phyloP scores from a whole-genome alignment of 805 yeast species.

The Candida multigemmis region DNA sequence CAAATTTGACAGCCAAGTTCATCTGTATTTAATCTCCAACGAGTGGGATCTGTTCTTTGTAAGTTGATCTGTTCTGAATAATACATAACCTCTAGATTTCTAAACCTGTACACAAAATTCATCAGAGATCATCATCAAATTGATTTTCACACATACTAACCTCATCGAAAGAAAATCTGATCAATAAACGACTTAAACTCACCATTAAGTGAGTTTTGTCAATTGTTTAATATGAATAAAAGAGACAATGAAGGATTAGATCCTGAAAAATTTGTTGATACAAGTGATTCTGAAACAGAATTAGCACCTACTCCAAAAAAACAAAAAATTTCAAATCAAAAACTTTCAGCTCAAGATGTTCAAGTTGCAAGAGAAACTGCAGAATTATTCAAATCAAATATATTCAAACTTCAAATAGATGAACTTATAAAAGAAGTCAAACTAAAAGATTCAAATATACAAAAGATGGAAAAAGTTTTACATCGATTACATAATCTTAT shows the following conservation, averaged over 20 bases:
- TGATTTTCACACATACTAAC: too few relatives aligned
- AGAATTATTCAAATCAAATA: conserved; percentile 88
- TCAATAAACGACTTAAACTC: too few relatives aligned
- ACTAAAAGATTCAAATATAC: conserved; percentile 59
- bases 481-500: conserved; percentile 66
- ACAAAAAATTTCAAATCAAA: conserved; percentile 23
- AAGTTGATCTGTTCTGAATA: conserved; percentile 69
- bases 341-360: conserved; percentile 67
- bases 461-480: conserved; percentile 62
- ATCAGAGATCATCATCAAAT: too few relatives aligned
- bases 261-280: too few relatives aligned
- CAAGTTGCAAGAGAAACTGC: conserved; percentile 92
- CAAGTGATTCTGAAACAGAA: too few relatives aligned
- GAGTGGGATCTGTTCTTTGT: conserved; percentile 54
- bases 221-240: too few relatives aligned
- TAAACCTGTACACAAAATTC: too few relatives aligned
- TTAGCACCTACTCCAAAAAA: conserved; percentile 20
- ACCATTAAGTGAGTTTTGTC: too few relatives aligned
- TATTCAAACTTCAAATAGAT: conserved; percentile 91
- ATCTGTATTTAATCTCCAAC: conserved; percentile 71
- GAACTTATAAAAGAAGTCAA: conserved; percentile 77
- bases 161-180: too few relatives aligned
- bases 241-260: too few relatives aligned
- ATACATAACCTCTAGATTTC: conserved; percentile 13
- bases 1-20: conserved; percentile 74